These are phyloP conservation scores for Euclidium syriacum DNA, from an alignment of 345 rosid species.

Conservation along the genomic window DNA sequence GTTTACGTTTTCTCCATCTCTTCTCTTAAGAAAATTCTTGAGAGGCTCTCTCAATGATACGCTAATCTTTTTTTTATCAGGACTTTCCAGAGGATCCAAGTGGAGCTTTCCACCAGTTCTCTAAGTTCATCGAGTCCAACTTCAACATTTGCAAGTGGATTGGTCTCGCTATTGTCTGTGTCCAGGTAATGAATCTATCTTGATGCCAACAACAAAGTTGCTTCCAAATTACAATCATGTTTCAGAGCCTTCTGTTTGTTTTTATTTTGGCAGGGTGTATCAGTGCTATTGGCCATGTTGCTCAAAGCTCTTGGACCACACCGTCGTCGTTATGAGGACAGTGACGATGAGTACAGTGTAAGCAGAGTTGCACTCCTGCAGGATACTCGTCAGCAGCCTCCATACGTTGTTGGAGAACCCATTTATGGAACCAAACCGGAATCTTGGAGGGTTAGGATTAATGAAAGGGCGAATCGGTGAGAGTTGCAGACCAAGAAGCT, in stretches of 20 bases:
- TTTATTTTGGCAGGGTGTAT: slow-evolving; percentile 45
- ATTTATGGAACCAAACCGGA: slow-evolving; percentile 47
- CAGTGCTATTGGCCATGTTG: slow-evolving; percentile 53
- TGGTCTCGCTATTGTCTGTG: slow-evolving; percentile 62
- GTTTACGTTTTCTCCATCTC: background rate
- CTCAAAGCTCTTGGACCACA: slow-evolving; percentile 78
- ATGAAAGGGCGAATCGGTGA: slow-evolving; percentile 42
- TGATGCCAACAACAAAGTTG: background rate
- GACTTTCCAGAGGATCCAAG: slow-evolving; percentile 87
- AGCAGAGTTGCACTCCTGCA: slow-evolving; percentile 63
- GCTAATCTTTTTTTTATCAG: slow-evolving; percentile 36
- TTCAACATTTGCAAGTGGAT: slow-evolving; percentile 79
- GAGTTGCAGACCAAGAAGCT: slow-evolving; percentile 5
- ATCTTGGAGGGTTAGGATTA: slow-evolving; percentile 48
- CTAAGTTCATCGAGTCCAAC: slow-evolving; percentile 58
- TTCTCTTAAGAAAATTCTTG: background rate
- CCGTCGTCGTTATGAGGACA: slow-evolving; percentile 53
- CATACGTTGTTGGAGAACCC: slow-evolving; percentile 67
- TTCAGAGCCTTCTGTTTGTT: background rate
- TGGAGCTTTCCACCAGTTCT: slow-evolving; percentile 61
- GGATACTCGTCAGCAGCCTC: slow-evolving; percentile 45
- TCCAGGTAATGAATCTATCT: slow-evolving; percentile 36
- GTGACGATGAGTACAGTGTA: slow-evolving; percentile 61
- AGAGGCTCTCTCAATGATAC: background rate
- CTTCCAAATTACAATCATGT: background rate